These are phyloP conservation scores for Delphinella strobiligena DNA, from an alignment of 2,329 filamentous ascomycete genomes.

Conservation along the genomic window DNA sequence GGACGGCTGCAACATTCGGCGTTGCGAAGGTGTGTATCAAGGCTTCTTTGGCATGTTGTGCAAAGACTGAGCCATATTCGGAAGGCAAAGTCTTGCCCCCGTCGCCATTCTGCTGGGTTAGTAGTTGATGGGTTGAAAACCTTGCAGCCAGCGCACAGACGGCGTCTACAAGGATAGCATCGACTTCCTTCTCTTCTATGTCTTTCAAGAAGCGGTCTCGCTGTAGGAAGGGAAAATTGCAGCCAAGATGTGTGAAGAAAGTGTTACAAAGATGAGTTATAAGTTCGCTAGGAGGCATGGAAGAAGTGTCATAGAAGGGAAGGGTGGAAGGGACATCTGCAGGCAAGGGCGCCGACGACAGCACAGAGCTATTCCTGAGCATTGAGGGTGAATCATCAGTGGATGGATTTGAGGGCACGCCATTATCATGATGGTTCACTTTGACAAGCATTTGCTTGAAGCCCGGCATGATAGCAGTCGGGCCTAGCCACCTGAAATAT, in stretches of 20 bases:
- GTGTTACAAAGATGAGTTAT: slow-evolving; percentile 66
- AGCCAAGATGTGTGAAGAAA: slow-evolving; percentile 73
- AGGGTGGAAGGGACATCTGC: slow-evolving; percentile 28
- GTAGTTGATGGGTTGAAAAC: slow-evolving; percentile 53
- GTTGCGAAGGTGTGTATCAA: slow-evolving; percentile 74
- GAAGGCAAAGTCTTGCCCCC: slow-evolving; percentile 30
- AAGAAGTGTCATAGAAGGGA: slow-evolving; percentile 68
- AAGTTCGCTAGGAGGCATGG: slow-evolving; percentile 57
- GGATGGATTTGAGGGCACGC: slow-evolving; percentile 41
- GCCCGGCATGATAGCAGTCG: slow-evolving; percentile 80
- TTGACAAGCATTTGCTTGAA: slow-evolving; percentile 88
- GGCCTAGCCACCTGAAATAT: slow-evolving; percentile 84
- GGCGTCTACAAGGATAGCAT: slow-evolving; percentile 75
- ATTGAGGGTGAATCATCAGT: slow-evolving; percentile 16
- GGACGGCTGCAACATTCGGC: slow-evolving; percentile 70
- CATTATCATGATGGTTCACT: slow-evolving; percentile 53
- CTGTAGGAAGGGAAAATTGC: slow-evolving; percentile 74
- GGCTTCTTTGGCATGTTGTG: slow-evolving; percentile 69
- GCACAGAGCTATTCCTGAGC: slow-evolving; percentile 14
- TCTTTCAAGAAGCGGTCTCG: slow-evolving; percentile 61
- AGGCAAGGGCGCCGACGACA: slow-evolving; percentile 23
- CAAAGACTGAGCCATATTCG: slow-evolving; percentile 66
- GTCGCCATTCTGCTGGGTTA: slow-evolving; percentile 30
- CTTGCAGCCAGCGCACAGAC: slow-evolving; percentile 72
- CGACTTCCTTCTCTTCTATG: slow-evolving; percentile 67